Percentiles rank a stretch among this genome's conserved stretches.
Evolutionary conservation across 306 rosid genomes (phyloP).

Genomic region (Dalbergia oliveri): DNA sequence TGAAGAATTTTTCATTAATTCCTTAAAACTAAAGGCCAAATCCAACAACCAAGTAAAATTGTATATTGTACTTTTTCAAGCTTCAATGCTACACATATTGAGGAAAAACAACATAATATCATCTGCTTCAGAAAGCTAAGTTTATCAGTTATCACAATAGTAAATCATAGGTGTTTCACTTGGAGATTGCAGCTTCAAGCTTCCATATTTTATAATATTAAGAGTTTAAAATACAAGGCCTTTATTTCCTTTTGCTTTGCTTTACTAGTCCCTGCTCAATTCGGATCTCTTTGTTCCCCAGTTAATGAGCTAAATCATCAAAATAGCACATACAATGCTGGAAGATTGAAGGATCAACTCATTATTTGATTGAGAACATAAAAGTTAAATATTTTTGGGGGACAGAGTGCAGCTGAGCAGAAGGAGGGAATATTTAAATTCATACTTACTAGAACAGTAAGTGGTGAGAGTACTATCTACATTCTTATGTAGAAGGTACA

Average conservation of each 20-base stretch:
- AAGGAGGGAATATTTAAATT: slow-evolving; percentile 21
- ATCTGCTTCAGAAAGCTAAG: slow-evolving; percentile 25
- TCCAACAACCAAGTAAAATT: slow-evolving; percentile 18
- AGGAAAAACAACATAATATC: neutral
- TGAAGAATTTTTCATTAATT: slow-evolving; percentile 38
- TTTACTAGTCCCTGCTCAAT: neutral
- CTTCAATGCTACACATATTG: slow-evolving; percentile 5
- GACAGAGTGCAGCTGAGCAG: neutral
- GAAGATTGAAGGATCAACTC: slow-evolving; percentile 14
- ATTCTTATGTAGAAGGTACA: neutral
- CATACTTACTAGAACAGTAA: slow-evolving; percentile 15
- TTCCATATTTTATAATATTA: neutral
- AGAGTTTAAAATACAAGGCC: neutral
- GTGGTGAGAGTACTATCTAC: neutral
- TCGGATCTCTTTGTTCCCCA: slow-evolving; percentile 2
- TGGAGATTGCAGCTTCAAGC: slow-evolving; percentile 32
- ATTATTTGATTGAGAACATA: slow-evolving; percentile 6
- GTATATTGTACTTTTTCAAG: slow-evolving; percentile 15
- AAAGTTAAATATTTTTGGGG: neutral
- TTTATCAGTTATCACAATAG: neutral
- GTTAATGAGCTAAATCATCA: slow-evolving; percentile 10
- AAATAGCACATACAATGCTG: slow-evolving; percentile 5
- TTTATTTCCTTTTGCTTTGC: neutral
- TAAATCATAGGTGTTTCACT: slow-evolving; percentile 3
- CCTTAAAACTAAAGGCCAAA: slow-evolving; percentile 35